Evolutionary conservation across 179 eudicot genomes (phyloP).

Genomic region (Heliamphora pulchella): DNA sequence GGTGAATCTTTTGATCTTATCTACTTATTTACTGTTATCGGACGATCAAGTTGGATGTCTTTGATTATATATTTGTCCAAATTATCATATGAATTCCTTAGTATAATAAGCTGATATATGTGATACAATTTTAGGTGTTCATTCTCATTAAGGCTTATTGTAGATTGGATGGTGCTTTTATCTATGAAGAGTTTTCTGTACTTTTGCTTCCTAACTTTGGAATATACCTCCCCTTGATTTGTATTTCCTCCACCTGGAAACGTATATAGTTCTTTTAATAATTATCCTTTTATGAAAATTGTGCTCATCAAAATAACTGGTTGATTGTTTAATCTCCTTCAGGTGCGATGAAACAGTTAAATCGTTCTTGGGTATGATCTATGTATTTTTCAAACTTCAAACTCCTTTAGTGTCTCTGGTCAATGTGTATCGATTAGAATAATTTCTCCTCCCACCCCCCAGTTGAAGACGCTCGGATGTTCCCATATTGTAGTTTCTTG

Average conservation of each 20-base stretch:
- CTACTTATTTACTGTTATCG: not conserved
- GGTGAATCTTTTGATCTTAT: constrained; percentile 32
- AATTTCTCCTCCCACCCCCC: not conserved
- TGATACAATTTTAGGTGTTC: not conserved
- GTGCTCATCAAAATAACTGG: not conserved
- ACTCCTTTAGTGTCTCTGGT: not conserved
- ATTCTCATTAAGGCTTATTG: not conserved
- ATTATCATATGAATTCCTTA: constrained; percentile 2
- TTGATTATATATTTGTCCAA: not conserved
- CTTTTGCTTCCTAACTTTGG: not conserved
- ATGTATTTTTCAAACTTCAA: not conserved
- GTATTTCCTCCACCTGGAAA: not conserved
- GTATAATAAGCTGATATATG: not conserved
- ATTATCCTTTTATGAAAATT: too few species aligned
- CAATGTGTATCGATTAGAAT: not conserved
- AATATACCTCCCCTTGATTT: not conserved
- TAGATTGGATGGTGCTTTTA: not conserved
- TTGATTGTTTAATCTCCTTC: constrained; percentile 4
- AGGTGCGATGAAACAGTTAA: not conserved
- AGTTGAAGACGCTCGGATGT: not conserved
- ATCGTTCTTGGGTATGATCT: not conserved
- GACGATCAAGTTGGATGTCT: not conserved
- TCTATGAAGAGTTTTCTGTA: not conserved
- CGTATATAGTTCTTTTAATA: too few species aligned
- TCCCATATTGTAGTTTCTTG: not conserved